Evolutionary conservation across 1,284 basidiomycete genomes (phyloP).

Genomic region (Uromyces viciae-fabae): DNA sequence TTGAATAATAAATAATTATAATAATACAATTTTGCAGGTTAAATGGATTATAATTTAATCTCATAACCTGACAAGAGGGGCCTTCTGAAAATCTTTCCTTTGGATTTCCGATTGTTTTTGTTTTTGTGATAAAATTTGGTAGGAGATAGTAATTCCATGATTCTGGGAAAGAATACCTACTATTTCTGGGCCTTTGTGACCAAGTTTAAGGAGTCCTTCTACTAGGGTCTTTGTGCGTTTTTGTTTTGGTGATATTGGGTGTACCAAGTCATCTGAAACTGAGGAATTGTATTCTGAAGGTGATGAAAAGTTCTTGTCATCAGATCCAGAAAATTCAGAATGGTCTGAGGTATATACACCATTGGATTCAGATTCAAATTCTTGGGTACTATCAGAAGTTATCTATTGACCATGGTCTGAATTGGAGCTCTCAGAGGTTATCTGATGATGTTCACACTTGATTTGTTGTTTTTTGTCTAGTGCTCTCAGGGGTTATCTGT

Average conservation of each 20-base stretch:
- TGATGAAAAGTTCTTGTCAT: neutral
- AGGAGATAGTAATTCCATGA: neutral
- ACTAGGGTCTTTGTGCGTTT: neutral
- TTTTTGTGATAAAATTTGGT: neutral
- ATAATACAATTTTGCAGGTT: neutral
- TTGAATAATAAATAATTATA: neutral
- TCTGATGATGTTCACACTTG: no score
- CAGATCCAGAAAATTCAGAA: neutral
- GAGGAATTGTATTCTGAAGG: neutral
- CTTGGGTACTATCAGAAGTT: no score
- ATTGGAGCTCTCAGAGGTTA: no score
- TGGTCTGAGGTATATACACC: neutral
- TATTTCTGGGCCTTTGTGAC: neutral
- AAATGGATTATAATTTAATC: no score
- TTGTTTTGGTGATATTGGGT: neutral
- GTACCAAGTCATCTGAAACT: no score
- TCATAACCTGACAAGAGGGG: no score
- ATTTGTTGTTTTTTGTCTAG: no score
- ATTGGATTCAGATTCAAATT: neutral
- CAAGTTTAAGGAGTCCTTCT: neutral
- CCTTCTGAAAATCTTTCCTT: neutral
- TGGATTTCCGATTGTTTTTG: neutral
- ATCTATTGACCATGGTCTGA: no score
- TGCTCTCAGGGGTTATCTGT: no score
- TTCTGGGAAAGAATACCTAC: neutral